Base-by-base conservation (phyloP, 208 protist genomes). In the Borovskyia barvae region DNA sequence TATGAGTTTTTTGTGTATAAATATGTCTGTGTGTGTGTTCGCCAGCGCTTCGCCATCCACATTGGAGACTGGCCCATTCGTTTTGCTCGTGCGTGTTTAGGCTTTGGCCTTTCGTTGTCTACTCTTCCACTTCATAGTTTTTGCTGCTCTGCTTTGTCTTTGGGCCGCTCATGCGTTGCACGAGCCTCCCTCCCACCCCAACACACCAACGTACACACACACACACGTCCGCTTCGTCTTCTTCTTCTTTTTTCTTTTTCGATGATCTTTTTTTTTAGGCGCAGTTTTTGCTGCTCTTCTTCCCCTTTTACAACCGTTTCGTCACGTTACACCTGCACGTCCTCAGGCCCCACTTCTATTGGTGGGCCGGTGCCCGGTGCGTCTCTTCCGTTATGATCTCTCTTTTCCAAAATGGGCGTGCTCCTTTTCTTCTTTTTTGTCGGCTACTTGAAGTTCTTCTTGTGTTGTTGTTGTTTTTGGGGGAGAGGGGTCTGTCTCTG, bases 171-270 rank as follows among this genome's bases (percentile, higher is more conserved):
- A n/a, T n/a, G n/a, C n/a, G n/a, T n/a, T n/a, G n/a, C n/a, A n/a
- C n/a, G n/a, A n/a, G n/a, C n/a, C n/a, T n/a, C n/a, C n/a, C n/a
- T 53, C 12, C 19, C 56, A 37, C 15, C 9, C 45, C 47, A n/a
- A 45, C 17, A 12, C 30, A 26, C 24, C 17, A 33, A n/a, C 39
- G 28, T 47, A 48, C 7, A 25, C 11, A 47, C 36, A 29, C 7
- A 1, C 30, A 8, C 35, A 12, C 36, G 11, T 33, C n/a, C 25
- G 33, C 39, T 19, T 29, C 43, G 52, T 64, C 33, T 50, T 47
- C 22, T 48, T 36, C 17, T 49, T 37, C 48, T 59, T 35, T 37
- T 67, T 67, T 60, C 19, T 35, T 30, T 50, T 51, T 65, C 17
- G n/a, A n/a, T n/a, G n/a, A n/a, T n/a, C n/a, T 22, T 3, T 49